Evolutionary conservation across 1,139 yeast species (phyloP), one percentile per base, ranked within the genome.

Genomic region (Diutina sp.): DNA sequence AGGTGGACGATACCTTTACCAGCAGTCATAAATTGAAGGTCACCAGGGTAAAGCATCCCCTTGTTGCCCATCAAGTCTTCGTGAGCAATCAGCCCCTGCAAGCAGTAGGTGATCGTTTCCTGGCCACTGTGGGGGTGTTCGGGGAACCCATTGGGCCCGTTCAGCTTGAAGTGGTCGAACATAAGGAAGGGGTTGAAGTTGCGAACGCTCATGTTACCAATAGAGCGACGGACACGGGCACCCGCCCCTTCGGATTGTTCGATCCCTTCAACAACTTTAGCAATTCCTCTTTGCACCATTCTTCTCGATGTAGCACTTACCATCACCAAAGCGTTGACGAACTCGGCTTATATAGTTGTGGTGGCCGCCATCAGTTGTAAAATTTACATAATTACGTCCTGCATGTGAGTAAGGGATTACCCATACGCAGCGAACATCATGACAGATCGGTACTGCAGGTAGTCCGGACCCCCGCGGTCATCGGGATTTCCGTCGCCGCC

Each of bases 71-170:
- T 87, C 72, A 90, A 89, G 69, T 90, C 97, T 68, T 89, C 96
- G 68, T 90, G 97, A 32, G 95, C 91, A 70, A 90, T 74, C 58
- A 83, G 83, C 55, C 97, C 97, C 57, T 82, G 76, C 59, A 84
- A 70, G 57, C 90, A 72, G 64, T 85, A 82, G 4, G 96, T 87
- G 60, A 90, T 83, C 35, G 97, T 90, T 69, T 89, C 96, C 69
- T 88, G 95, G 35, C 96, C 96, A 59, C 89, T 80, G 69, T 90
- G 97, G 30, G 97, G 97, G 67, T 90, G 97, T 63, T 88, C 93
- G 6, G 96, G 96, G 72, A 90, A 90, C 0, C 95, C 95, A n/a
- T 55, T 73, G 68, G 70, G 72, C 12, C 74, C 76, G 9, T 65
- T 61, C 57, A 69, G 66, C n/a, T 66, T 60, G 69, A 90, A 89